phyloP scores from a whole-genome alignment of 2,329 filamentous ascomycete genomes.

The Whalleya microplaca region DNA sequence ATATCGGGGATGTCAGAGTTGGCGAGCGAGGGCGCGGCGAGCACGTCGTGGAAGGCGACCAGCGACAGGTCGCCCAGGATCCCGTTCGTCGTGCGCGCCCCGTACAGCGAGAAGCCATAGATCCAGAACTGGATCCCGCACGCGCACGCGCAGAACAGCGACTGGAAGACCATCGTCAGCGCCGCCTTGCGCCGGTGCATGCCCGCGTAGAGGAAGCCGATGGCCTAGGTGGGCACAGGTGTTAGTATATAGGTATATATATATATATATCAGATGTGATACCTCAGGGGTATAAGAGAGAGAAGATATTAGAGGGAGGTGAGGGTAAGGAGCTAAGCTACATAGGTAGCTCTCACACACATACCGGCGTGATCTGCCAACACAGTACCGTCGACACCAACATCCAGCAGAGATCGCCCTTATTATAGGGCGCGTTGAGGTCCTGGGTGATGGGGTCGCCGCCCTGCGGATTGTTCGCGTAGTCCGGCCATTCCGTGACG shows the following conservation, averaged over 20 bases:
- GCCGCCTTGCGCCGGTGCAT: conserved; percentile 44
- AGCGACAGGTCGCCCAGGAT: conserved; percentile 42
- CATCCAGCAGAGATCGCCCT: conserved; percentile 50
- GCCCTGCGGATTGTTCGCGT: conserved; percentile 42
- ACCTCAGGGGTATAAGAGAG: too few relatives aligned
- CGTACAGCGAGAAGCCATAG: conserved; percentile 50
- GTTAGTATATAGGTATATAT: not conserved
- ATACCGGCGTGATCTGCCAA: conserved; percentile 42
- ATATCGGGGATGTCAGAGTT: conserved; percentile 43
- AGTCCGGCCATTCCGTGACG: conserved; percentile 48
- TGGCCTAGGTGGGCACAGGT: conserved; percentile 25
- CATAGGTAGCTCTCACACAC: not conserved
- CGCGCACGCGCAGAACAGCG: conserved; percentile 49
- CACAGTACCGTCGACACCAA: conserved; percentile 42
- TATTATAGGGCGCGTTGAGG: conserved; percentile 49
- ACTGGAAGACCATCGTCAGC: conserved; percentile 52
- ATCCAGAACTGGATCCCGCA: conserved; percentile 52
- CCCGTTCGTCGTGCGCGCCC: conserved; percentile 39
- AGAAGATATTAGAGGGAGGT: not conserved
- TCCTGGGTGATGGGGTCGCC: conserved; percentile 49
- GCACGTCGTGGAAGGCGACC: conserved; percentile 40
- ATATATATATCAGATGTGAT: too few relatives aligned
- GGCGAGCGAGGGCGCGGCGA: conserved; percentile 43
- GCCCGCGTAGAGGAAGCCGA: conserved; percentile 45
- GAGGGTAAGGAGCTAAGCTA: not conserved